Evolutionary conservation across 257 asterid genomes (phyloP), one percentile per base, ranked within the genome.

Genomic region (Datura wrightii): DNA sequence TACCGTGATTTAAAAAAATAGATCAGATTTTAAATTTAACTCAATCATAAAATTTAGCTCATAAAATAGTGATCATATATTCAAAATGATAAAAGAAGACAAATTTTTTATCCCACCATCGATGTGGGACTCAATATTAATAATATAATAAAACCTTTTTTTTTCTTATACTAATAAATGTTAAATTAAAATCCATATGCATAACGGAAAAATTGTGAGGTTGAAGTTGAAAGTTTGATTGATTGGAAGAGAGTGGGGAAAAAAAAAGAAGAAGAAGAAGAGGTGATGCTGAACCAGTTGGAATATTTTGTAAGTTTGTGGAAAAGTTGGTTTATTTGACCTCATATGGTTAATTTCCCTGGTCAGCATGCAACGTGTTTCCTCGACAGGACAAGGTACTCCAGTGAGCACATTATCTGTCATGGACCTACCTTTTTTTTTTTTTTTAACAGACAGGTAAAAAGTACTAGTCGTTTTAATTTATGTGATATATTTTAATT

Each of bases 121-220:
- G 3, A 37, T 14, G 74, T 66, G 48, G 74, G 48, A 11, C 74
- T 14, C 10, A 37, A 18, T 8, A 18, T 9, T 18, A 41, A 42
- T 70, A 42, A n/a, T 18, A 10, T 10, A 46, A 42, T 10, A 74
- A 6, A 48, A 24, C 31, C 31, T 24, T 24, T 24, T 24, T 24
- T 24, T 24, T 24, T 24, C 31, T 24, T 24, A 24, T 10, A 50
- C 31, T 50, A 24, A 53, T 16, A 14, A 62, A 82, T 50, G 79
- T 42, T 62, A 18, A 39, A 9, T 16, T 13, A 19, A 62, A 19
- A 60, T 56, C 4, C 4, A 10, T 81, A 81, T 46, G 13, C 11
- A 52, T 9, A 16, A 5, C n/a, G 85, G 91, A 66, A 70, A 86
- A 55, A 85, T 85, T 86, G 91, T 90, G 95, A 92, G 97, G 93